Evolutionary conservation across 2,329 filamentous ascomycete genomes (phyloP).

Genomic region (Zopfia rhizophila): DNA sequence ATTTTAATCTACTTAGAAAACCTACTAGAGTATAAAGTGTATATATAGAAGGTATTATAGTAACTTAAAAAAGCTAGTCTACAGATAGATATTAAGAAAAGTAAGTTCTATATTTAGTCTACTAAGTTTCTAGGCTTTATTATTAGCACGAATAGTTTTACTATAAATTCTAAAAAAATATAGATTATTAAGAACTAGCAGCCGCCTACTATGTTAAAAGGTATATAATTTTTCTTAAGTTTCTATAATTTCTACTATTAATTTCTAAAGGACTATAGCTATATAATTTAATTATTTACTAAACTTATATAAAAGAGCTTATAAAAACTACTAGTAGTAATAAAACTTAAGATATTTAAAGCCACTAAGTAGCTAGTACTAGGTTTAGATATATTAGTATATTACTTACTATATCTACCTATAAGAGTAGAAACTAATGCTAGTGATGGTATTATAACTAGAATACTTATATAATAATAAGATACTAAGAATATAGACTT

Average conservation of each 20-base stretch:
- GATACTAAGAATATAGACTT: constrained; percentile 6
- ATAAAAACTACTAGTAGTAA: not conserved
- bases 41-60: constrained; percentile 11
- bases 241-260: constrained; percentile 43
- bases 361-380: not conserved
- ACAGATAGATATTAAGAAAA: constrained; percentile 30
- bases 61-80: constrained; percentile 14
- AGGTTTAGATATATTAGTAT: not conserved
- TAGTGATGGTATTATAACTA: constrained; percentile 18
- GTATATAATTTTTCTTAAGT: constrained; percentile 1
- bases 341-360: not conserved
- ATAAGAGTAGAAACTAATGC: constrained; percentile 39
- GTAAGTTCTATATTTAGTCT: constrained; percentile 38
- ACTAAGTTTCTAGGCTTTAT: constrained; percentile 37
- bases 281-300: constrained; percentile 10
- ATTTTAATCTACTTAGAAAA: constrained; percentile 31
- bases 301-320: constrained; percentile 20
- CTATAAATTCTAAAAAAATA: constrained; percentile 28
- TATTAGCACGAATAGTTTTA: constrained; percentile 26
- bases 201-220: constrained; percentile 9
- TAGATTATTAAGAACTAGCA: constrained; percentile 10
- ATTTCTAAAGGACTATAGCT: constrained; percentile 35
- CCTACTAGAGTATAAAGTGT: not conserved
- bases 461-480: constrained; percentile 20
- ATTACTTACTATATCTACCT: constrained; percentile 19